Evolutionary conservation across 164 flowering plant species (phyloP).

Genomic region (Hamamelis virginiana): DNA sequence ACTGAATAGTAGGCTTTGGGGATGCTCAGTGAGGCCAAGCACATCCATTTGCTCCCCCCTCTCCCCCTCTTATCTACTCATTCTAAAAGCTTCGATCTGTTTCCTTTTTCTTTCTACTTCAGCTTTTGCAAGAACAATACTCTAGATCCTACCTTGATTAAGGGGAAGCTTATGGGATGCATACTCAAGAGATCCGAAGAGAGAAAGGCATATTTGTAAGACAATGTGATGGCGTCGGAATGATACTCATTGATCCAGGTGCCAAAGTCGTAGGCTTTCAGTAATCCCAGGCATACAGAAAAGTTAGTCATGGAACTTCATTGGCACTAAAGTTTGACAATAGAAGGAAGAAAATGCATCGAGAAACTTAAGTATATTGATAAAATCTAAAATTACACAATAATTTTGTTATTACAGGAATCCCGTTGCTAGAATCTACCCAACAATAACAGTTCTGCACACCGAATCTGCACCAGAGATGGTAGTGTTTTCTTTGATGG

Average conservation of each 20-base stretch:
- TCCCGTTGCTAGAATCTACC: constrained; percentile 38
- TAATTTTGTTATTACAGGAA: constrained; percentile 22
- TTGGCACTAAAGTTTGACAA: background rate
- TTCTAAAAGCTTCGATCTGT: background rate
- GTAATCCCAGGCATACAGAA: constrained; percentile 27
- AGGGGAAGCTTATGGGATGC: constrained; percentile 54
- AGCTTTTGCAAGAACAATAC: constrained; percentile 52
- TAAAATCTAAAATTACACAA: background rate
- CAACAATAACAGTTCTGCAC: constrained; percentile 26
- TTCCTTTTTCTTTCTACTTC: background rate
- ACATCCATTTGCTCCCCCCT: too few species aligned
- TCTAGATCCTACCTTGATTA: constrained; percentile 33
- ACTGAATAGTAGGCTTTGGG: too few species aligned
- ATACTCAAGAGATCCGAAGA: constrained; percentile 18
- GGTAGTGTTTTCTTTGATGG: constrained; percentile 52
- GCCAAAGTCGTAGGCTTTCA: constrained; percentile 32
- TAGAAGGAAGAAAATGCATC: background rate
- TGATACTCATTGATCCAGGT: constrained; percentile 33
- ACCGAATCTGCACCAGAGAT: constrained; percentile 44
- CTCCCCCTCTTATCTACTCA: background rate
- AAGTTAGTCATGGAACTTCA: constrained; percentile 29
- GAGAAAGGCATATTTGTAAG: constrained; percentile 24
- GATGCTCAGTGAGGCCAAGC: background rate
- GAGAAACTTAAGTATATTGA: background rate
- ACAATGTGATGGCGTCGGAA: constrained; percentile 43